Base-by-base conservation (phyloP, 2,329 filamentous ascomycete species). In the Paecilomyces variotii region DNA sequence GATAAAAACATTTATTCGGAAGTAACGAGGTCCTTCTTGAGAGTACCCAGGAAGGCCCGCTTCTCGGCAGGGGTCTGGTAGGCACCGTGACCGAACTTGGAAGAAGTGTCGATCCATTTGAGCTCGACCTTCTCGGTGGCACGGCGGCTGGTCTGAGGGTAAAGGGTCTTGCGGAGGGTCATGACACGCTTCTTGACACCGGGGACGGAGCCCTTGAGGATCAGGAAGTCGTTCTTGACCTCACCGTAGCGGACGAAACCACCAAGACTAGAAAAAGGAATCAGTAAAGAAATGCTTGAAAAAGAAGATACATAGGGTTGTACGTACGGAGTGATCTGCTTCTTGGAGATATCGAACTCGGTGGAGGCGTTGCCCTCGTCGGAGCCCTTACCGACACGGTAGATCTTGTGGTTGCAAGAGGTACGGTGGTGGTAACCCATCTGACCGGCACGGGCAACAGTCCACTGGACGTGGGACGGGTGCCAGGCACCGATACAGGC, bases 401-500 rank as follows among this genome's bases (percentile, higher is more conserved):
- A 99, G 78, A 99, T 82, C 90, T 99, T 99, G 91, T 99, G 94
- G 90, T 99, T 99, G 84, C 94, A 90, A 66, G 94, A 97, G 76
- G 94, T 99, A 89, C 94, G 92, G 85, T 99, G 94, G 81, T 99
- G 94, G 88, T 99, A 99, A 86, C 94, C 94, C 81, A 87, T 87
- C 84, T 99, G 94, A 96, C 94, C 94, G 68, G 94, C 94, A 89
- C 94, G 94, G 78, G 93, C 94, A 84, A 99, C 94, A 79, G 94
- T 99, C 94, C 94, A 99, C 85, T 99, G 94, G 81, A 99, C 94
- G 91, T 99, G 94, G 81, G 90, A 91, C 77, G 94, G 94, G 86
- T 99, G 94, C 94, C 94, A 99, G 74, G 94, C 94, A 90, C 94
- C 94, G 80, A 99, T 99, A 96, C 94, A 99, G 77, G 94, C 94